These are phyloP conservation scores for Solanum paucissectum DNA, from an alignment of 257 asterid genomes.

Conservation along the genomic window DNA sequence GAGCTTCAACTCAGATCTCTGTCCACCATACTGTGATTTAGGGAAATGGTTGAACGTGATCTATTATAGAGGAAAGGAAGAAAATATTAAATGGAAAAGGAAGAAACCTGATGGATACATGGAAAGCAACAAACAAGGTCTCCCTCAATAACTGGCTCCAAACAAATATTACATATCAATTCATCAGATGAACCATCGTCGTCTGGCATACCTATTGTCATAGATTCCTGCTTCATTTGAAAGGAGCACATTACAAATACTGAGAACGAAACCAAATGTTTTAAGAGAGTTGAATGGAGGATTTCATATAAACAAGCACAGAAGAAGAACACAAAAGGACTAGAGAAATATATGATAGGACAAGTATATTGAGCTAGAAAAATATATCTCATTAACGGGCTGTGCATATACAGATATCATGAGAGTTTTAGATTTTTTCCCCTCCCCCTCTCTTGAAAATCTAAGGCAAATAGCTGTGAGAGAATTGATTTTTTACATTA, in stretches of 20 bases:
- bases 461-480: not conserved
- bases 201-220: not conserved
- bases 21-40: not conserved
- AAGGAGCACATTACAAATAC: not conserved
- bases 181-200: not conserved
- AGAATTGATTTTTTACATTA: not conserved
- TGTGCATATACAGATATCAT: not conserved
- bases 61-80: not conserved
- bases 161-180: not conserved
- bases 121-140: not conserved
- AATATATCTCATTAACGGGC: not conserved
- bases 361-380: not conserved
- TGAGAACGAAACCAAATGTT: not conserved
- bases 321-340: not conserved
- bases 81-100: not conserved
- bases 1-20: not conserved
- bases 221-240: not conserved
- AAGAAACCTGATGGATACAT: conserved; percentile 6
- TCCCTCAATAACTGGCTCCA: not conserved
- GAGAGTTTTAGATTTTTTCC: not conserved
- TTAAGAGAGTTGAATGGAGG: not conserved
- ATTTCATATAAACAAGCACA: not conserved
- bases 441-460: not conserved
- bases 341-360: not conserved
- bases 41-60: not conserved